Evolutionary conservation across 768 basidiomycete genomes (phyloP), one percentile per base, ranked within the genome.

Genomic region (Lentinula sp.): DNA sequence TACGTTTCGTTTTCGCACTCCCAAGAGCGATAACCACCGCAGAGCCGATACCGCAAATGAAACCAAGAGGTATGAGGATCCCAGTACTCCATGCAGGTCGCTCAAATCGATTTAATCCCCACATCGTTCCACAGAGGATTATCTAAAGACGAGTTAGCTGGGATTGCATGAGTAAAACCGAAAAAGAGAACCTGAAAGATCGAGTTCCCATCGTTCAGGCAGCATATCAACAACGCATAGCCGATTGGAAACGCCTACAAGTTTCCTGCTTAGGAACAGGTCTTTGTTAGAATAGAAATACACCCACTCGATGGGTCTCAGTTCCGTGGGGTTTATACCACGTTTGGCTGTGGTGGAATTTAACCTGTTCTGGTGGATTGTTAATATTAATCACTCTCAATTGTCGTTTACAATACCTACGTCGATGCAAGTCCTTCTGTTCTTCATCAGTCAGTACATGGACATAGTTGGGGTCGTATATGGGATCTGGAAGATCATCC

Each of bases 261-360:
- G 88, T 15, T 10, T 55, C 13, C 21, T 8, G 49, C 34, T 46
- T 35, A 28, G 21, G 49, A 21, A n/a, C 34, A 9, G 23, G 37
- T 40, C 40, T 42, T 13, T 10, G 34, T n/a, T 56, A 6, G 37
- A 43, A 53, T 34, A 32, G 61, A 9, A 45, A 60, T 40, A 40
- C n/a, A 65, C 80, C 64, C 66, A 86, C 88, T 62, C 87, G 73
- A 66, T 89, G 92, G 0, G 92, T 92, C 61, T 85, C 86, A 11
- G 90, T 92, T 18, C 89, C 89, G 70, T 95, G 92, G 6, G 92
- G 84, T 56, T 88, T 76, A 73, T 93, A 95, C 92, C 91, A 95
- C 1, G 91, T 92, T 73, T 91, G 85, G 45, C 81, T 82, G 63
- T 84, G 76, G 65, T 82, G 80, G 62, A 90, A 89, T 70, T 86